A percentile compares a stretch with the other conserved stretches of the same genome.
These are phyloP conservation scores for Leccinum truebloodii DNA, from an alignment of 768 basidiomycete species.

Conservation along the genomic window DNA sequence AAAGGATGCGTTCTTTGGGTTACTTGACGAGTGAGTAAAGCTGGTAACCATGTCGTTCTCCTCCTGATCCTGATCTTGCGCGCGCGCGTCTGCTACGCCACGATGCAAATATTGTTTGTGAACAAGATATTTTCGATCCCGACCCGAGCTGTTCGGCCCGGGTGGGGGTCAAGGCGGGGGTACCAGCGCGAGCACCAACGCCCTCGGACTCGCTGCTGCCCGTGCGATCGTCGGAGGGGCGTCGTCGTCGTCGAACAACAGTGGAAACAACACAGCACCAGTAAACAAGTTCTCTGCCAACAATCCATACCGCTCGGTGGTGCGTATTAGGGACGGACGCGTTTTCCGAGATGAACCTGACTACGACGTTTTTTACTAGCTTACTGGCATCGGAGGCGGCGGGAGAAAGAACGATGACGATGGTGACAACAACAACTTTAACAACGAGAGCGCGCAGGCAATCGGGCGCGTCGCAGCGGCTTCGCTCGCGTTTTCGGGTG, in stretches of 20 bases:
- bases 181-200: neutral
- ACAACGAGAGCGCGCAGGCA: neutral
- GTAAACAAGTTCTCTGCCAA: conserved; percentile 25
- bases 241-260: no score
- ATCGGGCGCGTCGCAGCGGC: conserved; percentile 60
- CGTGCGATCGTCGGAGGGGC: neutral
- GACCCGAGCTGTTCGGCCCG: conserved; percentile 61
- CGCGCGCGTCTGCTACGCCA: neutral
- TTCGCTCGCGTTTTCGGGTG: conserved; percentile 43
- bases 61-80: neutral
- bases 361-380: neutral
- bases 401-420: neutral
- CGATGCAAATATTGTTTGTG: neutral
- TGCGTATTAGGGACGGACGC: conserved; percentile 21
- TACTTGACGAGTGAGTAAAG: conserved; percentile 69
- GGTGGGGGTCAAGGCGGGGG: conserved; percentile 21
- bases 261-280: no score
- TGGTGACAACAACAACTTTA: neutral
- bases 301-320: conserved; percentile 33
- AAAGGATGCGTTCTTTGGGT: conserved; percentile 79
- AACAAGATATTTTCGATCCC: conserved; percentile 70
- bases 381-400: neutral
- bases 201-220: conserved; percentile 13
- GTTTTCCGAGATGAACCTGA: no score
- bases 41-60: accelerated